Conservation (phyloP, 441 rosid species). For the Melastoma candidum region DNA sequence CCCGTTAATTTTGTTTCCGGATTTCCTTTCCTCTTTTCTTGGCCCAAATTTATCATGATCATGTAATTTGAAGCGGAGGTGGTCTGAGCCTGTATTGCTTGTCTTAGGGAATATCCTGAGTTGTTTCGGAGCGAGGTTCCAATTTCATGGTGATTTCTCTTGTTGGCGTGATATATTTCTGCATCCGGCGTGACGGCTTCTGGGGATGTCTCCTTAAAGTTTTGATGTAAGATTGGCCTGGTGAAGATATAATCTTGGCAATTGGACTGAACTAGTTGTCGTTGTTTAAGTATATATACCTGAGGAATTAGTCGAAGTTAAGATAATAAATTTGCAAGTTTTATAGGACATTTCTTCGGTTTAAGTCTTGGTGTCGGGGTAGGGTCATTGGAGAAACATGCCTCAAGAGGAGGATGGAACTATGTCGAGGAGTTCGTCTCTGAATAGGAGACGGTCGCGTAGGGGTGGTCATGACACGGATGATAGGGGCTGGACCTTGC, state of each 20-base stretch:
- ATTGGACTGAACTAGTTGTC: too few relatives aligned
- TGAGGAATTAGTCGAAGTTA: too few relatives aligned
- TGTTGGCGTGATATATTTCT: too few relatives aligned
- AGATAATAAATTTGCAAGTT: neutral
- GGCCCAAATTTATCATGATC: neutral
- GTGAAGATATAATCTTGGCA: too few relatives aligned
- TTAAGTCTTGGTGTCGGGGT: neutral
- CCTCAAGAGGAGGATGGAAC: conserved; percentile 27
- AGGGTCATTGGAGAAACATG: conserved; percentile 19
- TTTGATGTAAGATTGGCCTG: too few relatives aligned
- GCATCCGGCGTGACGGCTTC: too few relatives aligned
- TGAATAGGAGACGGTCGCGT: conserved; percentile 36
- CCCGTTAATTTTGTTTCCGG: conserved; percentile 31
- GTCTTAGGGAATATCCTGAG: too few relatives aligned
- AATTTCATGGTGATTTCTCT: too few relatives aligned
- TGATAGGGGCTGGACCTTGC: conserved; percentile 84
- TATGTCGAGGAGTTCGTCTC: conserved; percentile 35
- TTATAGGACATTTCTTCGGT: neutral
- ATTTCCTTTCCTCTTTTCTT: neutral
- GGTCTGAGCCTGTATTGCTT: neutral
- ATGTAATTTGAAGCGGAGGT: conserved; percentile 18
- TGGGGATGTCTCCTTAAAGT: too few relatives aligned
- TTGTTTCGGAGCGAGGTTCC: too few relatives aligned
- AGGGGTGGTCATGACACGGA: conserved; percentile 43
- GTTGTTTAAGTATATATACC: too few relatives aligned